Evolutionary conservation across 2,329 filamentous ascomycete genomes (phyloP).

Genomic region (Mollisia scopiformis): DNA sequence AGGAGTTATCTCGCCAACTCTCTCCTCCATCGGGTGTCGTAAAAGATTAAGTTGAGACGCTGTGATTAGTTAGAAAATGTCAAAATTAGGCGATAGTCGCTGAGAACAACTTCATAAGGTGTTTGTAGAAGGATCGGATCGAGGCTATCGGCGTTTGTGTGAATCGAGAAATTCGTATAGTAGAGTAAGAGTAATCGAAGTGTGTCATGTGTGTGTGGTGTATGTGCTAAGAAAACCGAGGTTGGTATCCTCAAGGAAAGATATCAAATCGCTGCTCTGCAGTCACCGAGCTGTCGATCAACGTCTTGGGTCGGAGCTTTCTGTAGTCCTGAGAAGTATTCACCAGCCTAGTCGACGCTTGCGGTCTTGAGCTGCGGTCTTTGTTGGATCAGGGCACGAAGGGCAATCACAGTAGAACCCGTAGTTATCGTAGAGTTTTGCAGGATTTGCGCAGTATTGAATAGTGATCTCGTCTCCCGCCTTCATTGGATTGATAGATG

Average conservation of each 20-base stretch:
- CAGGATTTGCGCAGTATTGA: conserved; percentile 47
- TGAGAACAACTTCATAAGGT: too few species aligned
- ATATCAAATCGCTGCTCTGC: not conserved
- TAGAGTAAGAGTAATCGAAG: not conserved
- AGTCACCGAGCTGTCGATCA: not conserved
- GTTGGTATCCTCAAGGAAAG: not conserved
- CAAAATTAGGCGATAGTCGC: too few species aligned
- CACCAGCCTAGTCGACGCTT: conserved; percentile 1
- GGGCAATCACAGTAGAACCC: conserved; percentile 58
- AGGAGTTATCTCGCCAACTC: too few species aligned
- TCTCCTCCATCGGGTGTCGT: too few species aligned
- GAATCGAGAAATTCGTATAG: not conserved
- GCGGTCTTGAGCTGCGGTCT: not conserved
- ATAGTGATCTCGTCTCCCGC: conserved; percentile 55
- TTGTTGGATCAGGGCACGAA: conserved; percentile 39
- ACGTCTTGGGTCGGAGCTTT: too few species aligned
- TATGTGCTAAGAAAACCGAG: not conserved
- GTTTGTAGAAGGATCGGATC: too few species aligned
- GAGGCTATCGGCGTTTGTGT: too few species aligned
- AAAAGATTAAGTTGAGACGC: too few species aligned
- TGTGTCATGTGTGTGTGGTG: not conserved
- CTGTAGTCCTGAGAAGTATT: conserved; percentile 5
- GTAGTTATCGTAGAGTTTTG: conserved; percentile 46
- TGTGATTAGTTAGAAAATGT: too few species aligned
- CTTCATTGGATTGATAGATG: conserved; percentile 40